phyloP scores from a whole-genome alignment of 2,329 filamentous ascomycete genomes.

The Ceratocystis smalleyi region DNA sequence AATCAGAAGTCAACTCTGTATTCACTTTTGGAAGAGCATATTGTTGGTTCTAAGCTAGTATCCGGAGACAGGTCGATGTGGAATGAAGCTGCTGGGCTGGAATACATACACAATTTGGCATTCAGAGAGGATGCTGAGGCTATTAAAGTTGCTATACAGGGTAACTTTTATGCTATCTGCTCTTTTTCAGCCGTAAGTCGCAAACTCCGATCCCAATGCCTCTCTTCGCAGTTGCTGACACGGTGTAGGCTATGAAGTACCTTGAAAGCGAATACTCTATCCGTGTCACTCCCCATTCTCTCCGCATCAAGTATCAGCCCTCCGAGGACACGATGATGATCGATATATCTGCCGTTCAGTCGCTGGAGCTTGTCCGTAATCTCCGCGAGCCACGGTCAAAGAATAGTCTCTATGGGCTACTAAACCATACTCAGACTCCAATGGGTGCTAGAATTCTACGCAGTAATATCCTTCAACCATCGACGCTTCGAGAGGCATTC shows the following conservation, averaged over 20 bases:
- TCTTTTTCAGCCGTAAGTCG: conserved; percentile 64
- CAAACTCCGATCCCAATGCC: neutral
- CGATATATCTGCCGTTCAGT: conserved; percentile 71
- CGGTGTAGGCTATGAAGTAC: conserved; percentile 57
- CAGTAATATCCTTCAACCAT: conserved; percentile 77
- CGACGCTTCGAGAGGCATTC: conserved; percentile 50
- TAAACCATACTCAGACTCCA: conserved; percentile 72
- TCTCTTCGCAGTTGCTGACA: conserved; percentile 15
- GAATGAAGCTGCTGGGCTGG: conserved; percentile 62
- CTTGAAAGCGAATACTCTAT: conserved; percentile 54
- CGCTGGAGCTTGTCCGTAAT: conserved; percentile 83
- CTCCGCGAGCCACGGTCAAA: conserved; percentile 61
- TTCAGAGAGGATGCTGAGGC: conserved; percentile 67
- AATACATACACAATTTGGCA: conserved; percentile 64
- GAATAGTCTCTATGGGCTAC: conserved; percentile 65
- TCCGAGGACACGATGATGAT: conserved; percentile 94
- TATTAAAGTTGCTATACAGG: conserved; percentile 60
- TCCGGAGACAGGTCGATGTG: conserved; percentile 58
- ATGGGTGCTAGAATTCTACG: conserved; percentile 78
- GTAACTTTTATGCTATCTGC: conserved; percentile 76
- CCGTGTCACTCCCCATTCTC: conserved; percentile 60
- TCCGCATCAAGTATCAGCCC: conserved; percentile 73
- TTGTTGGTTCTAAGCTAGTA: conserved; percentile 45
- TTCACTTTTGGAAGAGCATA: conserved; percentile 56
- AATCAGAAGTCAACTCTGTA: conserved; percentile 58